Evolutionary conservation across 495 filamentous ascomycete genomes (phyloP).

Genomic region (Zalerion maritima): DNA sequence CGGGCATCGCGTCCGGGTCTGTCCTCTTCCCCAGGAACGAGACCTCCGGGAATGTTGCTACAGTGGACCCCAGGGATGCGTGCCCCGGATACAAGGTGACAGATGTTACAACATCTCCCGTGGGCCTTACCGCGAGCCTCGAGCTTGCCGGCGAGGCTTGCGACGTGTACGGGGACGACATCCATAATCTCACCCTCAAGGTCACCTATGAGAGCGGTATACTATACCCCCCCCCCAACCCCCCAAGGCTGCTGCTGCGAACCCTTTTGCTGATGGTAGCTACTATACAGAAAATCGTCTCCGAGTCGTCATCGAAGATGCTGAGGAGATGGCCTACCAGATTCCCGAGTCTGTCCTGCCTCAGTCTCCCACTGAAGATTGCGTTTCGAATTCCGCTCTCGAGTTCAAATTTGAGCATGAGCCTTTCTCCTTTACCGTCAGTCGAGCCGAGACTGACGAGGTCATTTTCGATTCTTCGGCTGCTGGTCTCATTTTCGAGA

Average conservation of each 20-base stretch:
- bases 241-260: neutral
- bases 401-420: slow-evolving; percentile 49
- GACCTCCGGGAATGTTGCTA: slow-evolving; percentile 10
- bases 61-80: slow-evolving; percentile 14
- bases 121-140: slow-evolving; percentile 48
- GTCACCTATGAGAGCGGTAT: slow-evolving; percentile 68
- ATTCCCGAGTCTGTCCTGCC: slow-evolving; percentile 62
- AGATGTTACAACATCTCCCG: slow-evolving; percentile 39
- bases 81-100: slow-evolving; percentile 64
- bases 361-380: slow-evolving; percentile 8
- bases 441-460: slow-evolving; percentile 44
- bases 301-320: slow-evolving; percentile 72
- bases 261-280: too few relatives aligned
- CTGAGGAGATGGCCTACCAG: slow-evolving; percentile 61
- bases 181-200: slow-evolving; percentile 47
- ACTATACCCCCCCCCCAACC: slow-evolving; percentile 12
- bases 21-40: slow-evolving; percentile 12
- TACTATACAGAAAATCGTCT: slow-evolving; percentile 56
- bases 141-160: slow-evolving; percentile 51
- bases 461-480: slow-evolving; percentile 69
- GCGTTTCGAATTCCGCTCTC: slow-evolving; percentile 30
- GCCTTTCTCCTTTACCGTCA: slow-evolving; percentile 69
- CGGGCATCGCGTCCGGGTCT: slow-evolving; percentile 14
- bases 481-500: slow-evolving; percentile 58
- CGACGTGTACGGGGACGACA: slow-evolving; percentile 55